Conservation (phyloP, 805 yeast genomes). For the Myxozyma sirexii region DNA sequence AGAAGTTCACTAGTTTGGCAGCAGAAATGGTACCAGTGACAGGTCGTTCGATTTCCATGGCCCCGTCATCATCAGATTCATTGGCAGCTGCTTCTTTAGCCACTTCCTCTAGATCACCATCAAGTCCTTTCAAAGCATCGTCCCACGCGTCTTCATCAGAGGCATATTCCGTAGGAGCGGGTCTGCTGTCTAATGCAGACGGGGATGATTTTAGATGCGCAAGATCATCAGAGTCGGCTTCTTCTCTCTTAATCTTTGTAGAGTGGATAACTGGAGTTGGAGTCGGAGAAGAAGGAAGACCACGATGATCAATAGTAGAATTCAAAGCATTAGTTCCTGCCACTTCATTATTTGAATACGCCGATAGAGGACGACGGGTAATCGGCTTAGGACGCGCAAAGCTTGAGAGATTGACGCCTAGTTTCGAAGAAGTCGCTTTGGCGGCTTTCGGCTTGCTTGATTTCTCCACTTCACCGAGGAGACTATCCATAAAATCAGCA, state of each 20-base stretch:
- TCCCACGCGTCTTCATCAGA: constrained; percentile 24
- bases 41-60: constrained; percentile 25
- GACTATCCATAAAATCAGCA: constrained; percentile 66
- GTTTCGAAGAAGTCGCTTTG: constrained; percentile 14
- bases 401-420: not conserved
- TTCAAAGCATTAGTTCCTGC: not conserved
- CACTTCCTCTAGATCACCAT: not conserved
- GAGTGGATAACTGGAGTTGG: not conserved
- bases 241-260: not conserved
- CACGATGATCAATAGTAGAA: not conserved
- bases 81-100: constrained; percentile 2
- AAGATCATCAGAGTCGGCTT: not conserved
- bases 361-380: not conserved
- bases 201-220: constrained; percentile 9
- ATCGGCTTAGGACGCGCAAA: not conserved
- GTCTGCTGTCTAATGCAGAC: not conserved
- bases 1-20: constrained; percentile 17
- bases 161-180: not conserved
- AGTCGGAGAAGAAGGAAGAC: constrained; percentile 1
- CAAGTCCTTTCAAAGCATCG: constrained; percentile 2
- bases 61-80: constrained; percentile 27
- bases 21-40: constrained; percentile 1
- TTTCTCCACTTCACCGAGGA: constrained; percentile 58
- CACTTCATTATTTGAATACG: not conserved
- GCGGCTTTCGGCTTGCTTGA: constrained; percentile 4